Evolutionary conservation across 352 stramenopile genomes (phyloP).

Genomic region (Peronospora destructor): DNA sequence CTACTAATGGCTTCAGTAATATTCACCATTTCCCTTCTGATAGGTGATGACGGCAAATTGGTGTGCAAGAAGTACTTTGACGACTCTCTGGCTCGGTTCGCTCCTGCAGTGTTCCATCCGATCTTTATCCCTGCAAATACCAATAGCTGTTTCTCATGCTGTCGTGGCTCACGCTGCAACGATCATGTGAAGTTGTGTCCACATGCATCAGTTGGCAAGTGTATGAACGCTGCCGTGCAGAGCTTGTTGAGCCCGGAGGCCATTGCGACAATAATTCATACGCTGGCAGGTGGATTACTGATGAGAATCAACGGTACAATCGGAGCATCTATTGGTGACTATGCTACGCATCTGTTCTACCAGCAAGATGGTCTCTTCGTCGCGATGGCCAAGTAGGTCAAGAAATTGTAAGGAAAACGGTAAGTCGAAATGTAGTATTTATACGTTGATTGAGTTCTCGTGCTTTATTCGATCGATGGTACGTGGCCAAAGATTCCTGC

Average conservation of each 20-base stretch:
- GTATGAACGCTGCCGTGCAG: constrained; percentile 62
- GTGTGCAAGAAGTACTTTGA: constrained; percentile 69
- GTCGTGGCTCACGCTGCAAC: constrained; percentile 50
- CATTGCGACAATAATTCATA: constrained; percentile 68
- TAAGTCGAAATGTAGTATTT: constrained; percentile 4
- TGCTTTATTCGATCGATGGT: too few relatives aligned
- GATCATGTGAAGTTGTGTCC: constrained; percentile 56
- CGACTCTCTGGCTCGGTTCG: constrained; percentile 57
- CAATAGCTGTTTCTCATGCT: constrained; percentile 70
- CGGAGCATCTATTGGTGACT: constrained; percentile 55
- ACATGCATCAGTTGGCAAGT: constrained; percentile 37
- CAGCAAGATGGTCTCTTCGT: constrained; percentile 68
- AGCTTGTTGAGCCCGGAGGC: constrained; percentile 68
- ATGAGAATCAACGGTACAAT: constrained; percentile 82
- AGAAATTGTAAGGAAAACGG: background rate
- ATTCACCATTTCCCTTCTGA: background rate
- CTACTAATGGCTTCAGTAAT: background rate
- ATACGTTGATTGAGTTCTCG: constrained; percentile 4
- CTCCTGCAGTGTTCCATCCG: constrained; percentile 43
- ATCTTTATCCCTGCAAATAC: constrained; percentile 74
- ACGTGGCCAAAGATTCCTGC: too few relatives aligned
- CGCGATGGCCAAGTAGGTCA: constrained; percentile 42
- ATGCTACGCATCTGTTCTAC: constrained; percentile 59
- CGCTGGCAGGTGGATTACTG: constrained; percentile 59
- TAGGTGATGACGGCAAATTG: constrained; percentile 34